These are phyloP conservation scores for Phylloporus scabripes DNA, from an alignment of 768 basidiomycete genomes.

Conservation along the genomic window DNA sequence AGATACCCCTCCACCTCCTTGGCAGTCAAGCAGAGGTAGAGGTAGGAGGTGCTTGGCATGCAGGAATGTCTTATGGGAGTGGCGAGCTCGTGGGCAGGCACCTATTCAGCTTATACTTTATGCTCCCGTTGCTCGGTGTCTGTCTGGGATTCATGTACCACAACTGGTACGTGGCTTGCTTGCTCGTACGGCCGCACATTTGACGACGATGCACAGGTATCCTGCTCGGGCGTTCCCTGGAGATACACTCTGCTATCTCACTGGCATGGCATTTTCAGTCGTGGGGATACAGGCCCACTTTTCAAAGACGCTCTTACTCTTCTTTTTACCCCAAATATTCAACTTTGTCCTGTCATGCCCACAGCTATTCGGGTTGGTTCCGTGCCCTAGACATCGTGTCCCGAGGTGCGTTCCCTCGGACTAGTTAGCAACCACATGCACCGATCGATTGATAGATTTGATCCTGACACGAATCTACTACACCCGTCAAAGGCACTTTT, in stretches of 20 bases:
- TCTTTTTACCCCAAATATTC: slow-evolving; percentile 98
- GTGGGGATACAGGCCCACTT: slow-evolving; percentile 97
- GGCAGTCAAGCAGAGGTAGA: slow-evolving; percentile 63
- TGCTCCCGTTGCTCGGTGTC: slow-evolving; percentile 90
- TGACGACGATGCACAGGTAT: slow-evolving; percentile 57
- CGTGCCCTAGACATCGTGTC: slow-evolving; percentile 90
- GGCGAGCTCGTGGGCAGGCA: slow-evolving; percentile 86
- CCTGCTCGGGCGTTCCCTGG: slow-evolving; percentile 93
- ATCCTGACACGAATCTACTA: slow-evolving; percentile 67
- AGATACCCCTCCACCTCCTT: slow-evolving; percentile 63
- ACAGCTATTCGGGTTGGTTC: slow-evolving; percentile 89
- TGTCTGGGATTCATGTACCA: slow-evolving; percentile 89
- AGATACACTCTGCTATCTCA: slow-evolving; percentile 95
- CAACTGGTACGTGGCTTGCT: slow-evolving; percentile 68
- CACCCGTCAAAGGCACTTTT: slow-evolving; percentile 70
- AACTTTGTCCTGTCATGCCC: slow-evolving; percentile 94
- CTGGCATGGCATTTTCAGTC: slow-evolving; percentile 98
- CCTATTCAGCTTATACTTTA: slow-evolving; percentile 94
- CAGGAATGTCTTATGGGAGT: slow-evolving; percentile 84
- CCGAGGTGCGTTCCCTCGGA: slow-evolving; percentile 56
- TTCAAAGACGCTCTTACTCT: slow-evolving; percentile 91
- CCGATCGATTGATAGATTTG: slow-evolving; percentile 47
- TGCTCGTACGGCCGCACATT: background rate
- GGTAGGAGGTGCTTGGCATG: slow-evolving; percentile 74
- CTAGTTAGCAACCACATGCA: background rate